Evolutionary conservation across 139 green algal species (phyloP), one percentile per base, ranked within the genome.

Genomic region (Auxenochlorella protothecoides): DNA sequence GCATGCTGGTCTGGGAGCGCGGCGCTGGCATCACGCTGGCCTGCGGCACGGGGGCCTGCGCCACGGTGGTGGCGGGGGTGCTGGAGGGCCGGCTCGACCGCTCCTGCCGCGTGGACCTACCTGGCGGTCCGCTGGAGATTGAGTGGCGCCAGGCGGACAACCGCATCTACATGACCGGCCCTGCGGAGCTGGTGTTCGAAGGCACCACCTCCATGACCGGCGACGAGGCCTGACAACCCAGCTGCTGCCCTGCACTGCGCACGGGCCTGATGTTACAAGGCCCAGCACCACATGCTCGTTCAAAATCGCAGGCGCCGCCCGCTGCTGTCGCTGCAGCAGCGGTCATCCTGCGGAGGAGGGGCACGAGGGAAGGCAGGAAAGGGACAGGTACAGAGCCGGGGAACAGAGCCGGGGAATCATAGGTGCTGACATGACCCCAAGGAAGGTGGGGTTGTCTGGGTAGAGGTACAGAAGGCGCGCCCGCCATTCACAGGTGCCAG

Each of bases 131-230:
- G 11, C 85, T 99, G 78, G 74, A 92, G 53, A 99, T 99, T 71
- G 89, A 98, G 74, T 99, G 95, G 95, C 66, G 84, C 44, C 87
- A 93, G 69, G 44, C n/a, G 0, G 87, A 96, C 83, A 92, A 95
- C 79, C 87, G 87, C 68, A 74, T 99, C 56, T 97, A 93, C 85
- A 99, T 99, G 95, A 99, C 94, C 13, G 94, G 94, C 3, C 93
- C 94, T 3, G 94, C 92, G 3, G 87, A 96, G 80, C 79, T 85
- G 57, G 91, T 92, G 11, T 98, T 97, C 79, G 65, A 53, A 4
- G 93, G 93, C 55, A 76, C 27, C 27, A 44, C 27, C 27, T 44
- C 27, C 27, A 0, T 44, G 27, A 44, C 27, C 27, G 1, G 27
- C 27, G 27, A 1, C 27, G 27, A 44, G 27, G 27, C 27, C 27